A percentile compares a stretch with the other conserved stretches of the same genome.
phyloP scores from a whole-genome alignment of 495 filamentous ascomycete species.

The Daldinia caldariorum region DNA sequence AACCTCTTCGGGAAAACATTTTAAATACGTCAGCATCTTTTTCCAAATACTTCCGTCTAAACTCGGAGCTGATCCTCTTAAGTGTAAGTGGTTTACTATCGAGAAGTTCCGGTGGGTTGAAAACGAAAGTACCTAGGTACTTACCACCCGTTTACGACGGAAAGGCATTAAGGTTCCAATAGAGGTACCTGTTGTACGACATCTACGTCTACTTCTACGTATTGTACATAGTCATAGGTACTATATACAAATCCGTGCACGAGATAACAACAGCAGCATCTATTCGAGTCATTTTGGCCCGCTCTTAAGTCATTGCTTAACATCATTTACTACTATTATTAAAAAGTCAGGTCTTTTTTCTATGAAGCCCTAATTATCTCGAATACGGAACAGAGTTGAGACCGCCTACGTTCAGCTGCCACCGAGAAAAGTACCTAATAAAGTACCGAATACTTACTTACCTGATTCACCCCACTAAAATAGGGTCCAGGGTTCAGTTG shows the following conservation, averaged over 20 bases:
- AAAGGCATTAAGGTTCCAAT: not conserved
- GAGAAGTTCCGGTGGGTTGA: constrained; percentile 17
- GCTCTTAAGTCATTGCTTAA: not conserved
- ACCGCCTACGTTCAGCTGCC: not conserved
- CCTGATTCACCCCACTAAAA: not conserved
- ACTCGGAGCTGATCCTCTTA: constrained; percentile 12
- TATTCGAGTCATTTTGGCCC: constrained; percentile 3
- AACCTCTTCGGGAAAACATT: constrained; percentile 28
- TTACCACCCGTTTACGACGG: no score
- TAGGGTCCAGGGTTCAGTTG: constrained; percentile 37
- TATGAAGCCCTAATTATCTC: constrained; percentile 21
- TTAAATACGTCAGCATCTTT: constrained; percentile 19
- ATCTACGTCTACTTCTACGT: not conserved
- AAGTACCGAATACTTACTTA: not conserved
- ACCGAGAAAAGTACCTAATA: constrained; percentile 1
- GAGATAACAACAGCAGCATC: not conserved
- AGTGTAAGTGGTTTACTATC: not conserved
- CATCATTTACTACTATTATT: not conserved
- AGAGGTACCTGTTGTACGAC: no score
- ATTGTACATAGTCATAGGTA: not conserved
- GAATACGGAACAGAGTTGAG: not conserved
- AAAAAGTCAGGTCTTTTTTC: constrained; percentile 13
- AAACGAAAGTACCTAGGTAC: constrained; percentile 1
- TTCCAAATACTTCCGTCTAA: constrained; percentile 22
- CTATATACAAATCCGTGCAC: not conserved